Evolutionary conservation across 129 eudicot species (phyloP).

Genomic region (Heracleum sosnowskyi): DNA sequence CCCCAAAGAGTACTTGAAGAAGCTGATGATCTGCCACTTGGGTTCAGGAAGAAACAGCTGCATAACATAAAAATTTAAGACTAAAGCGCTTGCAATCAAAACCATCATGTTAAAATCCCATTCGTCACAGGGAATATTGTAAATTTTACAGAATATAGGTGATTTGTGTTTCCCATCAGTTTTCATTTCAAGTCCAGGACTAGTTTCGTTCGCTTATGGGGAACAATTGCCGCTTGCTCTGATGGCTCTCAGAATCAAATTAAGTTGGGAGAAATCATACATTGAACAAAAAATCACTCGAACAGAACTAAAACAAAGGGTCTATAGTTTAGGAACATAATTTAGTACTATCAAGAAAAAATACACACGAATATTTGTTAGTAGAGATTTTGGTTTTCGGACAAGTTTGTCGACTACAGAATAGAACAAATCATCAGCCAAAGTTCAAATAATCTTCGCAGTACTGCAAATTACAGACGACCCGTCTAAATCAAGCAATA

Average conservation of each 20-base stretch:
- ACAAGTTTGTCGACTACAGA: too few species aligned
- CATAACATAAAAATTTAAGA: not conserved
- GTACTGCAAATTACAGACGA: too few species aligned
- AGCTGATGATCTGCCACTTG: conserved; percentile 19
- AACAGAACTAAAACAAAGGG: not conserved
- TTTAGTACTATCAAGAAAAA: not conserved
- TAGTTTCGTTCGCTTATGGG: too few species aligned
- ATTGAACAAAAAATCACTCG: not conserved
- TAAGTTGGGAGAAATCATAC: not conserved
- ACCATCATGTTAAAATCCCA: not conserved
- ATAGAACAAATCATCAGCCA: too few species aligned
- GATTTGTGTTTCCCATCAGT: not conserved
- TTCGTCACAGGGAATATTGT: not conserved
- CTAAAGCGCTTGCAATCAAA: not conserved
- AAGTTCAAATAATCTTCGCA: too few species aligned
- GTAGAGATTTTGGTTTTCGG: too few species aligned
- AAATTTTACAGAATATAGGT: not conserved
- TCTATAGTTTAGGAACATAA: not conserved
- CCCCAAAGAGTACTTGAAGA: not conserved
- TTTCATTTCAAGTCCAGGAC: too few species aligned
- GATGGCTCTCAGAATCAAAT: not conserved
- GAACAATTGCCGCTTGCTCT: too few species aligned
- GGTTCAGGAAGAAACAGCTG: conserved; percentile 43
- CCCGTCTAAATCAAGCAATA: too few species aligned
- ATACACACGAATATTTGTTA: too few species aligned